Percentiles rank a stretch among this genome's conserved stretches.
phyloP scores from a whole-genome alignment of 768 basidiomycete genomes.

The Baorangia bicolor region DNA sequence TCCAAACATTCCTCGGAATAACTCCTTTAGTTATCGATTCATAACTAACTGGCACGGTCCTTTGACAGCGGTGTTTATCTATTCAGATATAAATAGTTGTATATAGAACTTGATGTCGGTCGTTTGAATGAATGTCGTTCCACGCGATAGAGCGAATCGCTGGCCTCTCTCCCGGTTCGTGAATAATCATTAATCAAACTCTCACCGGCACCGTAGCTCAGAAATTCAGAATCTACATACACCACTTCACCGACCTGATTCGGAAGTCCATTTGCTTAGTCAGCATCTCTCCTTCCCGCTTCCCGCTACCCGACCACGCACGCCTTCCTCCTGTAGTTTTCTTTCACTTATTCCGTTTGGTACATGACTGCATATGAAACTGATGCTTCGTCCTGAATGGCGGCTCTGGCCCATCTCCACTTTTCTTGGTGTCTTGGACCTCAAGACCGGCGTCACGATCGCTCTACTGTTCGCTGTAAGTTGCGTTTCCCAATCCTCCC shows the following conservation, averaged over 20 bases:
- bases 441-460: constrained; percentile 91
- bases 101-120: background rate
- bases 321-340: background rate
- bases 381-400: constrained; percentile 81
- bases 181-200: too few species aligned
- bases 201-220: too few species aligned
- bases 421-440: constrained; percentile 84
- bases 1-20: background rate
- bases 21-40: background rate
- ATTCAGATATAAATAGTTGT: background rate
- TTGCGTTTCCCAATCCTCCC: constrained; percentile 11
- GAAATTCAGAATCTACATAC: too few species aligned
- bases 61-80: too few species aligned
- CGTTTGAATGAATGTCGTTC: too few species aligned
- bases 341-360: constrained; percentile 8
- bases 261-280: constrained; percentile 18
- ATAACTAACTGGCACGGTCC: background rate
- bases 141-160: too few species aligned
- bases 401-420: constrained; percentile 79
- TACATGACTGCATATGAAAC: constrained; percentile 60
- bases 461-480: constrained; percentile 87
- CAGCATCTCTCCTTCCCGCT: constrained; percentile 6
- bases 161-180: too few species aligned
- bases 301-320: background rate
- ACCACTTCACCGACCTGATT: too few species aligned